Evolutionary conservation across 2,329 filamentous ascomycete genomes (phyloP).

Genomic region (Botryotinia convoluta): DNA sequence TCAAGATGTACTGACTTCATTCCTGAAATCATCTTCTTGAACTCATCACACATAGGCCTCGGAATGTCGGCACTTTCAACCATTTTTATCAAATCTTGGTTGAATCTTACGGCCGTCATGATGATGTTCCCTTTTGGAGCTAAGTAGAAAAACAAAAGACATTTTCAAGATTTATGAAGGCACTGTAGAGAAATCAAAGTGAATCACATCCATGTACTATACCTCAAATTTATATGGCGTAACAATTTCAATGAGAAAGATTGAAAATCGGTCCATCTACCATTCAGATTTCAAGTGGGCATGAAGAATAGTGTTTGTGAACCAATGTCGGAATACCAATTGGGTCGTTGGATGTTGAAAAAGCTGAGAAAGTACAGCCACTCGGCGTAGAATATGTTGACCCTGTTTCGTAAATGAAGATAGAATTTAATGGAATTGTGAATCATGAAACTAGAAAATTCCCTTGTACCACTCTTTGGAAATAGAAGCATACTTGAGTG

Average conservation of each 20-base stretch:
- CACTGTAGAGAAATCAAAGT: background rate
- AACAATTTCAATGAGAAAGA: background rate
- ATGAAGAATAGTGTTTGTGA: background rate
- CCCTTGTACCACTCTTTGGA: background rate
- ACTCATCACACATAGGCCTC: constrained; percentile 25
- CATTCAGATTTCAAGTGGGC: background rate
- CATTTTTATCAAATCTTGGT: constrained; percentile 9
- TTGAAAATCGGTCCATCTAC: background rate
- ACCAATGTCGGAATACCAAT: background rate
- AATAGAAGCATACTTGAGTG: constrained; percentile 9
- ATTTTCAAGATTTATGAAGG: constrained; percentile 9
- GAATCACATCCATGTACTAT: constrained; percentile 4
- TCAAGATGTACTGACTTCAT: constrained; percentile 23
- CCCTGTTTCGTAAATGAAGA: constrained; percentile 12
- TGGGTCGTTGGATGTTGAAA: background rate
- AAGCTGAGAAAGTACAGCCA: constrained; percentile 6
- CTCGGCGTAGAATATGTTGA: constrained; percentile 9
- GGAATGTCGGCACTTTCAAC: constrained; percentile 41
- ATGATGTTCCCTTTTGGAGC: constrained; percentile 3
- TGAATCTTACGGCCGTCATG: constrained; percentile 11
- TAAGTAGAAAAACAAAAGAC: constrained; percentile 16
- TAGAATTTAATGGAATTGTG: background rate
- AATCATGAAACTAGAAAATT: background rate
- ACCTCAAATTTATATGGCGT: background rate
- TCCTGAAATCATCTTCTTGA: constrained; percentile 32